Evolutionary conservation across 1,139 yeast genomes (phyloP).

Genomic region (Candida glucosophila): DNA sequence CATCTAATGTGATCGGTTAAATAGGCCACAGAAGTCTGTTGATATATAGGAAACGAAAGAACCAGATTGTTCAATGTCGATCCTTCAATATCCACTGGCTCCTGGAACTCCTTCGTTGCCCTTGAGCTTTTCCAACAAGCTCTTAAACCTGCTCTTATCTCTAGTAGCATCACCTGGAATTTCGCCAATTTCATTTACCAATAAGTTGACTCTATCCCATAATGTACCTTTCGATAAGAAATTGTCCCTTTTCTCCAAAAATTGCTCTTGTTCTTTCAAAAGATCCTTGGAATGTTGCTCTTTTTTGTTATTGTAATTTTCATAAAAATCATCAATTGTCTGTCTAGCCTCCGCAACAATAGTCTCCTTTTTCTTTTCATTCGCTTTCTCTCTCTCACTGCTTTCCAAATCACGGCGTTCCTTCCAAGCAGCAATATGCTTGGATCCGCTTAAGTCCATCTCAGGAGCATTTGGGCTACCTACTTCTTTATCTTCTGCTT

Average conservation of each 20-base stretch:
- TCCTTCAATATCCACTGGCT: conserved; percentile 38
- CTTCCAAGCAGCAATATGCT: conserved; percentile 70
- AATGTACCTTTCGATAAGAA: conserved; percentile 71
- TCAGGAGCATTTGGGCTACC: conserved; percentile 13
- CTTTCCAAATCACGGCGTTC: conserved; percentile 78
- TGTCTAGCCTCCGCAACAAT: conserved; percentile 73
- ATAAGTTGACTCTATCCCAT: conserved; percentile 75
- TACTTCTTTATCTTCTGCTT: conserved; percentile 18
- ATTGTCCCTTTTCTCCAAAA: conserved; percentile 68
- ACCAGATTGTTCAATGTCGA: conserved; percentile 64
- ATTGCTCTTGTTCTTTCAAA: conserved; percentile 60
- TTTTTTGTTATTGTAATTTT: conserved; percentile 80
- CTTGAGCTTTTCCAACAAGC: conserved; percentile 52
- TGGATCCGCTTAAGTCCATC: conserved; percentile 52
- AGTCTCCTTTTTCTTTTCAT: conserved; percentile 57
- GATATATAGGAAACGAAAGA: conserved; percentile 1
- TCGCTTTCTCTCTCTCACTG: conserved; percentile 69
- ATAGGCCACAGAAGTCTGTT: conserved; percentile 8
- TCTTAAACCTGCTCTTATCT: conserved; percentile 69
- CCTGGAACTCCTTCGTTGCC: conserved; percentile 73
- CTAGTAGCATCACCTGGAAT: conserved; percentile 44
- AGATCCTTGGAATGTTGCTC: conserved; percentile 63
- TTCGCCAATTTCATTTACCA: conserved; percentile 37
- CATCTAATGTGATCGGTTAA: conserved; percentile 1
- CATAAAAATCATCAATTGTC: conserved; percentile 90